phyloP scores from a whole-genome alignment of 768 basidiomycete genomes.

The Termitomyces heimii region DNA sequence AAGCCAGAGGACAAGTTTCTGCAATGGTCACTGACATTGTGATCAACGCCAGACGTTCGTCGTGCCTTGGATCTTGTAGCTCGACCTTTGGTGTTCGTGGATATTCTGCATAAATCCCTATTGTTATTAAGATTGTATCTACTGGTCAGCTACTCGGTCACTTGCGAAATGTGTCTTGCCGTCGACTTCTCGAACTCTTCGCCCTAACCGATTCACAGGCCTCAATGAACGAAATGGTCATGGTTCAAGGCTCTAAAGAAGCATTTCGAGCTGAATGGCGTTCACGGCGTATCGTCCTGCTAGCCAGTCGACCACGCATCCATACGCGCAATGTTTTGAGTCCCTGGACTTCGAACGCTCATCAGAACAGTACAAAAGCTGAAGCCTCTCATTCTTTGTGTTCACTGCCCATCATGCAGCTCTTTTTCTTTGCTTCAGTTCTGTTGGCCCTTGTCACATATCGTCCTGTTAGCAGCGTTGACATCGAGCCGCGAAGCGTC shows the following conservation, averaged over 20 bases:
- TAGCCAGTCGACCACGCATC: not conserved
- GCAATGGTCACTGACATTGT: not conserved
- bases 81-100: not conserved
- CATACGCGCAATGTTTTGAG: not conserved
- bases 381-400: not conserved
- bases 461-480: constrained; percentile 1
- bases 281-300: not conserved
- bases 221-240: constrained; percentile 4
- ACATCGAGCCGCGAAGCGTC: not conserved
- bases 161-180: constrained; percentile 5
- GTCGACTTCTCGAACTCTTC: not conserved
- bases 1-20: not conserved
- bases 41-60: not conserved
- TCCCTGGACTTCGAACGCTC: constrained; percentile 2
- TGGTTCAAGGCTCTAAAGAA: not conserved
- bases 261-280: not conserved
- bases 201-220: constrained; percentile 5
- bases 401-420: constrained; percentile 11
- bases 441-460: constrained; percentile 7
- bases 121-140: not conserved
- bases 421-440: constrained; percentile 4
- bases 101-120: not conserved
- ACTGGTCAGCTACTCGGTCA: not conserved
- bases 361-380: constrained; percentile 8
- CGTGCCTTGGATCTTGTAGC: not conserved